phyloP scores from a whole-genome alignment of 1,284 basidiomycete species.

The Stereum hirsutum region DNA sequence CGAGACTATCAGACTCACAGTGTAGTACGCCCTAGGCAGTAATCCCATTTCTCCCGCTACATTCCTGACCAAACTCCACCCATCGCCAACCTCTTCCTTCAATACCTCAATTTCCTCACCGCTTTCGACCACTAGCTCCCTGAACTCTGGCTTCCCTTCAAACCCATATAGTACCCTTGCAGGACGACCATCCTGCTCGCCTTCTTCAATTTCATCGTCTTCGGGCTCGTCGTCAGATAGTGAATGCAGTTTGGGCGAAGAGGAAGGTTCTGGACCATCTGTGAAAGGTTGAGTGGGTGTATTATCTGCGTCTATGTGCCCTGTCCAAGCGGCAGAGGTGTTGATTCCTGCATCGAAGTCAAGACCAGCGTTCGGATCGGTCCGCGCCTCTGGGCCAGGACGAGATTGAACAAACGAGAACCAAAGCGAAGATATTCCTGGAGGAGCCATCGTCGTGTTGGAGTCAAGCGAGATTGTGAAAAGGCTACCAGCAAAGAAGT shows the following conservation, averaged over 20 bases:
- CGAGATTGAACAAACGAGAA: no score
- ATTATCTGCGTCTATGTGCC: slow-evolving; percentile 35
- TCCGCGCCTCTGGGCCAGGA: no score
- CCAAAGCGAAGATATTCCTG: no score
- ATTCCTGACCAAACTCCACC: slow-evolving; percentile 62
- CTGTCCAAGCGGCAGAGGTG: slow-evolving; percentile 67
- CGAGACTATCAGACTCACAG: no score
- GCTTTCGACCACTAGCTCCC: slow-evolving; percentile 55
- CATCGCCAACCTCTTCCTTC: slow-evolving; percentile 58
- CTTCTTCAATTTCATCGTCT: slow-evolving; percentile 20
- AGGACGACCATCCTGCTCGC: slow-evolving; percentile 23
- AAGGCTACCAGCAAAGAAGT: no score
- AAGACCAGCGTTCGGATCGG: no score
- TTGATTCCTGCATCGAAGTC: slow-evolving; percentile 73
- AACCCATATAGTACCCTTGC: slow-evolving; percentile 67
- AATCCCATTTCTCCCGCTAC: slow-evolving; percentile 53
- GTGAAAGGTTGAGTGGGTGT: no score
- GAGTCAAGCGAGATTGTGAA: no score
- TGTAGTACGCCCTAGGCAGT: slow-evolving; percentile 64
- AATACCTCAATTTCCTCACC: slow-evolving; percentile 60
- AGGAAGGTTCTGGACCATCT: no score
- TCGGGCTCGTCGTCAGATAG: slow-evolving; percentile 27
- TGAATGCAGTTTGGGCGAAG: no score
- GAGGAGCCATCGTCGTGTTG: no score
- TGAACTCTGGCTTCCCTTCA: slow-evolving; percentile 62